A percentile compares a stretch with the other conserved stretches of the same genome.
These are phyloP conservation scores for Kodamaea sp. DNA, from an alignment of 1,139 yeast species.

Conservation along the genomic window DNA sequence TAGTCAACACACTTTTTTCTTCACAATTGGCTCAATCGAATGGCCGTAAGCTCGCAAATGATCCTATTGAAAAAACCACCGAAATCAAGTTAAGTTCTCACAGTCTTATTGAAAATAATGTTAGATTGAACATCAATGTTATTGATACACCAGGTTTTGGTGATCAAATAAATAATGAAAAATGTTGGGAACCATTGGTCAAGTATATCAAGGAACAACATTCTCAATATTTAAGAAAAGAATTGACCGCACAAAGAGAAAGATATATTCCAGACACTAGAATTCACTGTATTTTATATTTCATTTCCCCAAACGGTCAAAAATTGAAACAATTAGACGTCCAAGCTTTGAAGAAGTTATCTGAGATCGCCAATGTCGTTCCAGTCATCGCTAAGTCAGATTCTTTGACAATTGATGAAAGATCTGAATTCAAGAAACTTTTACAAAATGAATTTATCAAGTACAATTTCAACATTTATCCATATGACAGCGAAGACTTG, in stretches of 20 bases:
- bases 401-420: conserved; percentile 80
- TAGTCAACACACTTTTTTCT: conserved; percentile 85
- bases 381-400: conserved; percentile 96
- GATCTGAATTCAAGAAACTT: conserved; percentile 68
- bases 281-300: conserved; percentile 90
- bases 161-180: conserved; percentile 92
- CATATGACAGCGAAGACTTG: conserved; percentile 74
- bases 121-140: conserved; percentile 76
- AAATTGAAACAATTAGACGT: conserved; percentile 82
- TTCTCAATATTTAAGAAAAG: conserved; percentile 87
- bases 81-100: conserved; percentile 79
- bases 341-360: conserved; percentile 75
- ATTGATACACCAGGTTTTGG: conserved; percentile 98
- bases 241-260: conserved; percentile 94
- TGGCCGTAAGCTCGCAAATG: conserved; percentile 64
- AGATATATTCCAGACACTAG: conserved; percentile 81
- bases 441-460: conserved; percentile 74
- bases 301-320: conserved; percentile 81
- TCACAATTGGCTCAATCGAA: conserved; percentile 70
- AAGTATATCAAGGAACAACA: conserved; percentile 97
- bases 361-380: conserved; percentile 90
- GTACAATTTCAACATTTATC: conserved; percentile 78
- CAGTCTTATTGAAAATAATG: conserved; percentile 75
- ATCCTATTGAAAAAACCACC: conserved; percentile 81
- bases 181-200: conserved; percentile 95